These are phyloP conservation scores for Prototheca cutis DNA, from an alignment of 163 green algal genomes.

Conservation along the genomic window DNA sequence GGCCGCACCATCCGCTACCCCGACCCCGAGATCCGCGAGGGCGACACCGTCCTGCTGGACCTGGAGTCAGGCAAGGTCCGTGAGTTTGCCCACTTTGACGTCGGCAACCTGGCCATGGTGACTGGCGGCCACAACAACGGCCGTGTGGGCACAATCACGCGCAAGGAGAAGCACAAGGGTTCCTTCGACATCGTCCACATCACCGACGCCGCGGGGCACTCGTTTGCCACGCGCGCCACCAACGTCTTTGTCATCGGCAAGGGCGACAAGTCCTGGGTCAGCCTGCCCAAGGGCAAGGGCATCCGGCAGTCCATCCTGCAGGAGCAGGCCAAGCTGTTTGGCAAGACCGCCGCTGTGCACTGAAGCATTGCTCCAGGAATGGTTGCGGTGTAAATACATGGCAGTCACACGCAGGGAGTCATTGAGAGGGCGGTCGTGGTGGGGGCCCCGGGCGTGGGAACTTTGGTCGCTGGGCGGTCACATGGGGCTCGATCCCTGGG, in stretches of 20 bases:
- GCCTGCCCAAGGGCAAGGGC: conserved; percentile 97
- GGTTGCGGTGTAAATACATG: neutral
- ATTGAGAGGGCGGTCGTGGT: too few relatives aligned
- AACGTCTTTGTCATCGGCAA: conserved; percentile 99
- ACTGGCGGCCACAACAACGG: conserved; percentile 92
- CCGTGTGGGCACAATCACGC: conserved; percentile 84
- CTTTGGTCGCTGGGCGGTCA: too few relatives aligned
- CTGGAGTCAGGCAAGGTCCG: conserved; percentile 95
- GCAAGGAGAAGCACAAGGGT: conserved; percentile 96
- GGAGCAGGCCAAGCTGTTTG: conserved; percentile 65
- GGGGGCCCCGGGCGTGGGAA: too few relatives aligned
- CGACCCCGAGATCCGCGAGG: conserved; percentile 91
- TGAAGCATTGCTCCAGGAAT: neutral
- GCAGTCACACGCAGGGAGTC: too few relatives aligned
- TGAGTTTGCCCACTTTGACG: conserved; percentile 97
- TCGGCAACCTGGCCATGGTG: conserved; percentile 90
- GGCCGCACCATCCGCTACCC: conserved; percentile 97
- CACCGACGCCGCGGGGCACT: conserved; percentile 78
- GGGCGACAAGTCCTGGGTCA: conserved; percentile 90
- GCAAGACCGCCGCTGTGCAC: conserved; percentile 10
- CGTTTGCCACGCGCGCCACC: conserved; percentile 77
- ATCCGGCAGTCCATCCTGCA: conserved; percentile 87
- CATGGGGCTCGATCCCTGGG: too few relatives aligned
- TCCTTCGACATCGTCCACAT: conserved; percentile 94
- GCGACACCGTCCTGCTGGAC: conserved; percentile 98